phyloP scores from a whole-genome alignment of 805 yeast species.

The Maudiozyma turicensis region DNA sequence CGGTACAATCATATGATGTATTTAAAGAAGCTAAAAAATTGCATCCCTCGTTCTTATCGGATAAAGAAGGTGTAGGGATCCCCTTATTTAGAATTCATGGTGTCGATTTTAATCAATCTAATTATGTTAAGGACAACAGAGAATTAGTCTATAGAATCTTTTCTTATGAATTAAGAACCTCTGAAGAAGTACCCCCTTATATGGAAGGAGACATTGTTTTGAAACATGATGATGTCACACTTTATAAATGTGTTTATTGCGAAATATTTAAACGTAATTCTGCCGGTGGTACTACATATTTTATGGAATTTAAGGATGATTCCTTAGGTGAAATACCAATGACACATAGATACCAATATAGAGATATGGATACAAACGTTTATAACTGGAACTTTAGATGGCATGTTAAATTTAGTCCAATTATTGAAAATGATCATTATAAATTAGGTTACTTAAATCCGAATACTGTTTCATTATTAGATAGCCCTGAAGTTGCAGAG shows the following conservation, averaged over 20 bases:
- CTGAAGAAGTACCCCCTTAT: constrained; percentile 8
- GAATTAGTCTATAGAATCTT: constrained; percentile 2
- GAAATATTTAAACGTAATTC: constrained; percentile 5
- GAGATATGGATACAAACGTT: constrained; percentile 7
- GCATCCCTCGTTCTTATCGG: not conserved
- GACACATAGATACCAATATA: constrained; percentile 2
- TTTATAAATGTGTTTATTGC: constrained; percentile 9
- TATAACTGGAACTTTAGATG: constrained; percentile 5
- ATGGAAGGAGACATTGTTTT: constrained; percentile 3
- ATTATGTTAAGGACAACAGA: not conserved
- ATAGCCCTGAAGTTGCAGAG: constrained; percentile 1
- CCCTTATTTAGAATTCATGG: constrained; percentile 4
- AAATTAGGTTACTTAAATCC: constrained; percentile 6
- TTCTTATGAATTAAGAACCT: constrained; percentile 3
- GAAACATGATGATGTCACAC: not conserved
- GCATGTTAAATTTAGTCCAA: constrained; percentile 6
- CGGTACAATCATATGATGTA: constrained; percentile 9
- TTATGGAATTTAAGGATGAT: constrained; percentile 2
- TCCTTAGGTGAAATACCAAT: not conserved
- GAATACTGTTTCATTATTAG: constrained; percentile 1
- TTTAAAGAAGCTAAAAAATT: constrained; percentile 4
- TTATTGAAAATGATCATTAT: constrained; percentile 6
- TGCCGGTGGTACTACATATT: constrained; percentile 1
- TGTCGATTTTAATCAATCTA: not conserved
- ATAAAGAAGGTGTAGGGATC: constrained; percentile 11